A percentile compares a stretch with the other conserved stretches of the same genome.
phyloP scores from a whole-genome alignment of 176 grass and related monocot genomes.

The Eragrostis curvula region DNA sequence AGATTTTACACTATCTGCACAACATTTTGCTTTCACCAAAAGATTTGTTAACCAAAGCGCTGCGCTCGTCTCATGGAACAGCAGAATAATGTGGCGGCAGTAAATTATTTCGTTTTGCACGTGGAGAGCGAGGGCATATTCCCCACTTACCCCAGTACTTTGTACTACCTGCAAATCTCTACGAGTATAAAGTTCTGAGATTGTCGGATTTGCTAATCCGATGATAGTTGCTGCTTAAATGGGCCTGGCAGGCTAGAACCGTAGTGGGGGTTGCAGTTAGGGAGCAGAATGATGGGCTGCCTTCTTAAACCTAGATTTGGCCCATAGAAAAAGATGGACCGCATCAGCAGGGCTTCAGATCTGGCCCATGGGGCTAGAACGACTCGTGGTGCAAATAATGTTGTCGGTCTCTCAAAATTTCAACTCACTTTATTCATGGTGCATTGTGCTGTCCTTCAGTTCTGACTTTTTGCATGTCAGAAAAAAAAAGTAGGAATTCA shows the following conservation, averaged over 20 bases:
- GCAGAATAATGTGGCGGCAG: background rate
- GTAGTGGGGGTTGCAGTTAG: too few relatives aligned
- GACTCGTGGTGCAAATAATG: background rate
- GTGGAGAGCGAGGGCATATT: background rate
- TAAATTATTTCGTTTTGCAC: conserved; percentile 10
- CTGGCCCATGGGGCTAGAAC: background rate
- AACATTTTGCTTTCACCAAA: background rate
- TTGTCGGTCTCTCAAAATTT: background rate
- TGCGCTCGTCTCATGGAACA: conserved; percentile 20
- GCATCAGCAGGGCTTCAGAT: background rate
- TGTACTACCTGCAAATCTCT: background rate
- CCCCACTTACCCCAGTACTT: background rate
- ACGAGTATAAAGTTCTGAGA: background rate
- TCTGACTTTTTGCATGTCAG: background rate
- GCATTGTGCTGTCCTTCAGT: background rate
- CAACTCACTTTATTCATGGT: background rate
- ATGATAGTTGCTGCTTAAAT: background rate
- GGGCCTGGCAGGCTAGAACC: background rate
- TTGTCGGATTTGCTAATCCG: background rate
- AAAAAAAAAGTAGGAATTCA: background rate
- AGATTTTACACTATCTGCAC: background rate
- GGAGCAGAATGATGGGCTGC: background rate
- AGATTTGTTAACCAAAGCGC: background rate
- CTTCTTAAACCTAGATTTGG: background rate
- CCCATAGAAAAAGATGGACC: background rate